These are phyloP conservation scores for Globisporangium yorkense DNA, from an alignment of 352 stramenopile genomes.

Conservation along the genomic window DNA sequence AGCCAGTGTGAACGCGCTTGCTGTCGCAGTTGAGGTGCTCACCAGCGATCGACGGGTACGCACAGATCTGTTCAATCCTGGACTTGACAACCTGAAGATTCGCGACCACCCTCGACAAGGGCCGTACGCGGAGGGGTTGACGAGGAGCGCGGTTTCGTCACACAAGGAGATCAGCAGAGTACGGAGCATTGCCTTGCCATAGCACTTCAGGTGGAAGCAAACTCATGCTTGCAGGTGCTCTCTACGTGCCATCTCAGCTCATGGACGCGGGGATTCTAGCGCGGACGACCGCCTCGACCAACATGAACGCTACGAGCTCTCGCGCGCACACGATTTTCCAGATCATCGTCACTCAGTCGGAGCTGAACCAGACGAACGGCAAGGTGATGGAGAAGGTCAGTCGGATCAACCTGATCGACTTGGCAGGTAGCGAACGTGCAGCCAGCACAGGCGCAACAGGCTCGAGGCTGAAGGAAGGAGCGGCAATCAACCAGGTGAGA, in stretches of 20 bases:
- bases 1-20: not conserved
- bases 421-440: slow-evolving; percentile 88
- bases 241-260: slow-evolving; percentile 23
- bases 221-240: not conserved
- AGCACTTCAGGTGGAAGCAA: not conserved
- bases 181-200: not conserved
- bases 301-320: slow-evolving; percentile 86
- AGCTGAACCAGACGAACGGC: slow-evolving; percentile 56
- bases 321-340: slow-evolving; percentile 82
- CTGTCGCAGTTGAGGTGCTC: not conserved
- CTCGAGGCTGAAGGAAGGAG: slow-evolving; percentile 87
- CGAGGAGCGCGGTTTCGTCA: slow-evolving; percentile 68
- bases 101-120: slow-evolving; percentile 81
- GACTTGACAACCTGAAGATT: slow-evolving; percentile 84
- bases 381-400: slow-evolving; percentile 84
- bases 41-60: not conserved
- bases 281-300: slow-evolving; percentile 77
- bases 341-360: slow-evolving; percentile 78
- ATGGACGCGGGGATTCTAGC: slow-evolving; percentile 84
- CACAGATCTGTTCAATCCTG: slow-evolving; percentile 79
- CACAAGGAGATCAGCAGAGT: slow-evolving; percentile 79
- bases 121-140: slow-evolving; percentile 79
- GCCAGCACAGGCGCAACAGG: slow-evolving; percentile 88
- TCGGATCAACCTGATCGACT: slow-evolving; percentile 88
- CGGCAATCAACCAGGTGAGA: slow-evolving; percentile 89